Conservation (phyloP, 805 yeast genomes). For the Zygoascus bituminiphila region DNA sequence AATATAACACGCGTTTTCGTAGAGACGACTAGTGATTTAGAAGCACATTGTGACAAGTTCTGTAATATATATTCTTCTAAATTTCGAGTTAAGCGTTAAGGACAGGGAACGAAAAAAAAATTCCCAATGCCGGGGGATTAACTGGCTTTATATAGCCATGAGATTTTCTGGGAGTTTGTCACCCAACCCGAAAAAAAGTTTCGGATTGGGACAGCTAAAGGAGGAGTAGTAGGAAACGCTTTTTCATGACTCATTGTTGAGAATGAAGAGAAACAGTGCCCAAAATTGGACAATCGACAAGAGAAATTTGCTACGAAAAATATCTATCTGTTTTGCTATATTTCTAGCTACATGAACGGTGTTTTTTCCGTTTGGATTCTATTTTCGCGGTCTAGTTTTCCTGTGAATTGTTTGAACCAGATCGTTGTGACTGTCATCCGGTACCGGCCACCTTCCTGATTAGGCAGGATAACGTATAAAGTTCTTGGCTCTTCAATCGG, state of each 20-base stretch:
- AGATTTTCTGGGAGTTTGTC: slow-evolving; percentile 1
- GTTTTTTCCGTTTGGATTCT: too few relatives aligned
- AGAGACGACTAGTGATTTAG: slow-evolving; percentile 3
- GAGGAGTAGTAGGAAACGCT: background rate
- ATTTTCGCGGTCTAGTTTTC: too few relatives aligned
- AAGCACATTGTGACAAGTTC: slow-evolving; percentile 6
- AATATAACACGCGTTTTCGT: background rate
- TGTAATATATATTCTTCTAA: slow-evolving; percentile 4
- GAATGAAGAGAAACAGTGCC: too few relatives aligned
- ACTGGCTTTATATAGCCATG: background rate
- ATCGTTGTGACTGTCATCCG: background rate
- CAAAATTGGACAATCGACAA: too few relatives aligned
- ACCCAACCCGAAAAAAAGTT: background rate
- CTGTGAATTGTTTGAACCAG: background rate
- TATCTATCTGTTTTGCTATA: too few relatives aligned
- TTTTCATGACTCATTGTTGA: background rate
- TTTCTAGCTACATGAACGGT: too few relatives aligned
- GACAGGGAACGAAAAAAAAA: background rate
- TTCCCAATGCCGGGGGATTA: background rate
- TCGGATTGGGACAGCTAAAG: background rate
- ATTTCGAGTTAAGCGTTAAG: background rate
- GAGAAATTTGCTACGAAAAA: too few relatives aligned
- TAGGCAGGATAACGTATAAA: background rate
- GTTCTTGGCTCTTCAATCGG: background rate
- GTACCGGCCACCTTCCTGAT: background rate